A percentile compares a stretch with the other conserved stretches of the same genome.
Conservation (phyloP, 371 early-diverging fungal species). For the Mortierella sp. region DNA sequence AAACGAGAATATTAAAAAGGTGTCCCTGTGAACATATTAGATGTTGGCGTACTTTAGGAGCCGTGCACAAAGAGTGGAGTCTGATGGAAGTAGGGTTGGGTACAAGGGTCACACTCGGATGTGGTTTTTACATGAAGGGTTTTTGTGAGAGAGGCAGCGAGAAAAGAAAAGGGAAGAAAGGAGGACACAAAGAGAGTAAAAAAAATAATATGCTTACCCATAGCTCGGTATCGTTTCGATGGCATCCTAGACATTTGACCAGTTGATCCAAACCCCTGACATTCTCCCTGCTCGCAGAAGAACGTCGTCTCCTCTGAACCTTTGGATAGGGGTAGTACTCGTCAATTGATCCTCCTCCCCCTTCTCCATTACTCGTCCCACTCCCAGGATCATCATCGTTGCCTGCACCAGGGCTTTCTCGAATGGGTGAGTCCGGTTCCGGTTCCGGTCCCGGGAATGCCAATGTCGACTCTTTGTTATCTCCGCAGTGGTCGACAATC, state of each 20-base stretch:
- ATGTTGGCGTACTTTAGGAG: too few relatives aligned
- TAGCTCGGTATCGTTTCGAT: conserved; percentile 33
- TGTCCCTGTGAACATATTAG: too few relatives aligned
- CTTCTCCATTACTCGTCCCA: too few relatives aligned
- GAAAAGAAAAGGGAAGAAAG: not conserved
- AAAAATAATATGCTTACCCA: conserved; percentile 30
- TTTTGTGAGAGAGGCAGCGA: not conserved
- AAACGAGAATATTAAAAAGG: too few relatives aligned
- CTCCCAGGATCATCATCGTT: not conserved
- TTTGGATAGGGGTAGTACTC: too few relatives aligned
- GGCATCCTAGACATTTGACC: conserved; percentile 35
- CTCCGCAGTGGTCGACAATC: conserved; percentile 36
- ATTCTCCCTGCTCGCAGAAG: not conserved
- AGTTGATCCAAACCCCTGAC: conserved; percentile 11
- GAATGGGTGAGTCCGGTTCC: not conserved
- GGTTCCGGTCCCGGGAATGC: too few relatives aligned
- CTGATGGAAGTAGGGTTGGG: too few relatives aligned
- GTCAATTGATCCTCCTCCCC: too few relatives aligned
- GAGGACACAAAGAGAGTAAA: too few relatives aligned
- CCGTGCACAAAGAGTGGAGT: too few relatives aligned
- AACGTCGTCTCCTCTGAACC: too few relatives aligned
- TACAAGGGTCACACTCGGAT: too few relatives aligned
- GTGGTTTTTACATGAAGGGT: not conserved
- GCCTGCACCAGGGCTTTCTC: not conserved
- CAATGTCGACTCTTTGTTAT: not conserved